Conservation (phyloP, 768 basidiomycete species). For the Lentinula lateritia region DNA sequence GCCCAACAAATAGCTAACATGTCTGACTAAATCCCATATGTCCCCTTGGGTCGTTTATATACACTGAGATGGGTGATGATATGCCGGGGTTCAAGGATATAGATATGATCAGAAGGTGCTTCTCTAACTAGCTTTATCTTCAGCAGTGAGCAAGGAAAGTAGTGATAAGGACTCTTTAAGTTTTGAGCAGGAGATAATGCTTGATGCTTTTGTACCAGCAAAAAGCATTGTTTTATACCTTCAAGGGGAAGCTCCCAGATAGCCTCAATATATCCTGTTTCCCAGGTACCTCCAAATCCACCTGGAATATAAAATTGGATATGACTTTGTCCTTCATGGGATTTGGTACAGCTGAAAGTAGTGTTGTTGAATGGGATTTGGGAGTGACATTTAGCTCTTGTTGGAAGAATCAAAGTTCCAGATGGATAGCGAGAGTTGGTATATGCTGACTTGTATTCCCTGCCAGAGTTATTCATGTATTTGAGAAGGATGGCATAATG, state of each 20-base stretch:
- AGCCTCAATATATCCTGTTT: not conserved
- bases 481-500: no score
- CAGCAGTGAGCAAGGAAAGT: not conserved
- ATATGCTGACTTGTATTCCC: no score
- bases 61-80: not conserved
- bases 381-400: not conserved
- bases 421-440: not conserved
- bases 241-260: constrained; percentile 1
- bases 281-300: not conserved
- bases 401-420: not conserved
- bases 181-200: not conserved
- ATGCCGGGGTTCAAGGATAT: not conserved
- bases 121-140: not conserved
- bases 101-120: not conserved
- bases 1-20: not conserved
- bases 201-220: not conserved
- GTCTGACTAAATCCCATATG: not conserved
- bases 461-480: no score
- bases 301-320: not conserved
- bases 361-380: not conserved
- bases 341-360: not conserved
- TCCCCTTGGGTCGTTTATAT: not conserved
- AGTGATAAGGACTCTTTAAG: not conserved
- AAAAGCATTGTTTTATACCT: not conserved
- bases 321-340: constrained; percentile 1